These are phyloP conservation scores for Xylaria sp. DNA, from an alignment of 2,329 filamentous ascomycete genomes.

Conservation along the genomic window DNA sequence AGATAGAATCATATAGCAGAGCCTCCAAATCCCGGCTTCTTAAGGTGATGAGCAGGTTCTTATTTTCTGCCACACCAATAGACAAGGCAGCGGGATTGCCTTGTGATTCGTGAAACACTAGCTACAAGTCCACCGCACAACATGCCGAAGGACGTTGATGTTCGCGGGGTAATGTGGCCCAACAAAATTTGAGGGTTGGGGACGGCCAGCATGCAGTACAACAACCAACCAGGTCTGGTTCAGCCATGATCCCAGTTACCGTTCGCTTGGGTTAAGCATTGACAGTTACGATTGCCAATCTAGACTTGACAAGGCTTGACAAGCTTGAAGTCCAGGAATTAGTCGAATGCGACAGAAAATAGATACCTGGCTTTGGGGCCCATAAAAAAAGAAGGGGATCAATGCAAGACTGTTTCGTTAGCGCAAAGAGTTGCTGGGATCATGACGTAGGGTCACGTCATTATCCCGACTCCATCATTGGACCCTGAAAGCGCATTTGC, in stretches of 20 bases:
- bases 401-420: constrained; percentile 15
- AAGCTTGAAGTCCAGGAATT: neutral
- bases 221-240: neutral
- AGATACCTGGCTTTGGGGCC: neutral
- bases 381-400: constrained; percentile 9
- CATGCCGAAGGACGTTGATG: neutral
- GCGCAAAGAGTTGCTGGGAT: constrained; percentile 13
- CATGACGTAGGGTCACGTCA: constrained; percentile 35
- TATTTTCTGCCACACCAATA: neutral
- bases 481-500: constrained; percentile 27
- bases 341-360: neutral
- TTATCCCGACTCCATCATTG: constrained; percentile 22
- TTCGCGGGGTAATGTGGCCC: constrained; percentile 5
- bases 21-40: neutral
- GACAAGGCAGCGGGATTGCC: neutral
- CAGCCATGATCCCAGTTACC: neutral
- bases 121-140: neutral
- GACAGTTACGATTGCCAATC: neutral
- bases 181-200: neutral
- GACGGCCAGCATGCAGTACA: neutral
- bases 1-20: constrained; percentile 3
- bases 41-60: neutral
- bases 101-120: constrained; percentile 5
- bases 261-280: neutral
- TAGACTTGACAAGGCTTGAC: too few relatives aligned